These are phyloP conservation scores for Trichoderma virens DNA, from an alignment of 495 filamentous ascomycete species.

Conservation along the genomic window DNA sequence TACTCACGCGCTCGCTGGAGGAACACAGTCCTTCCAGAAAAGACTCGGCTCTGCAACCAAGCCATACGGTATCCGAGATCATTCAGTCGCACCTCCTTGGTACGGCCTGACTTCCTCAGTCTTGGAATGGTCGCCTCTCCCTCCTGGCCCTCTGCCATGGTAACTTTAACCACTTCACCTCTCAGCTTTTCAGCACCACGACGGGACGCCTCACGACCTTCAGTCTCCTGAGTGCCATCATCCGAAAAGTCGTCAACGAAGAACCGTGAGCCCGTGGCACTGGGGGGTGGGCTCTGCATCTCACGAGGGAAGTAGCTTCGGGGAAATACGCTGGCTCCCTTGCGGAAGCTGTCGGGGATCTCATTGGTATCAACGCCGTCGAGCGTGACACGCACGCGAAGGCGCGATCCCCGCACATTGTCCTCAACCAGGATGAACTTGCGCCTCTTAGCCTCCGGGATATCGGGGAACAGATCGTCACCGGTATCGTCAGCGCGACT, in stretches of 20 bases:
- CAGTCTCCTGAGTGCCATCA: constrained; percentile 49
- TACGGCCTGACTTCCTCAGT: constrained; percentile 54
- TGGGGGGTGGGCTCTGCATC: constrained; percentile 71
- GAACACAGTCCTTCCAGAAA: constrained; percentile 77
- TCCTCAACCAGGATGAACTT: constrained; percentile 97
- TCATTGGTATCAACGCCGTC: constrained; percentile 86
- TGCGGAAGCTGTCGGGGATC: constrained; percentile 89
- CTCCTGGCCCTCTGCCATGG: constrained; percentile 59
- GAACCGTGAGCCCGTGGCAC: constrained; percentile 55
- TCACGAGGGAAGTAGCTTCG: constrained; percentile 82
- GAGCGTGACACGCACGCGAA: constrained; percentile 80
- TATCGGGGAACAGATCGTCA: constrained; percentile 69
- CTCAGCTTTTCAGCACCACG: constrained; percentile 16
- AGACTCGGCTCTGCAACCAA: constrained; percentile 87
- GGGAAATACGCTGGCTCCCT: constrained; percentile 78
- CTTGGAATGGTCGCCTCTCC: constrained; percentile 64
- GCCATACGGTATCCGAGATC: constrained; percentile 91
- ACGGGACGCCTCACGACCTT: constrained; percentile 27
- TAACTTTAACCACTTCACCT: constrained; percentile 43
- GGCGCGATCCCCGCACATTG: constrained; percentile 62
- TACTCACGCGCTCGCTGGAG: constrained; percentile 86
- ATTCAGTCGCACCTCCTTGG: constrained; percentile 79
- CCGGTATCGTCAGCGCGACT: constrained; percentile 36
- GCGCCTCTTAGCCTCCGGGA: constrained; percentile 80
- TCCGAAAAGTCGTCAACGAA: constrained; percentile 54